Percentiles rank a stretch among this genome's conserved stretches.
Conservation (phyloP, 352 stramenopile species). For the Globisporangium ultimum region DNA sequence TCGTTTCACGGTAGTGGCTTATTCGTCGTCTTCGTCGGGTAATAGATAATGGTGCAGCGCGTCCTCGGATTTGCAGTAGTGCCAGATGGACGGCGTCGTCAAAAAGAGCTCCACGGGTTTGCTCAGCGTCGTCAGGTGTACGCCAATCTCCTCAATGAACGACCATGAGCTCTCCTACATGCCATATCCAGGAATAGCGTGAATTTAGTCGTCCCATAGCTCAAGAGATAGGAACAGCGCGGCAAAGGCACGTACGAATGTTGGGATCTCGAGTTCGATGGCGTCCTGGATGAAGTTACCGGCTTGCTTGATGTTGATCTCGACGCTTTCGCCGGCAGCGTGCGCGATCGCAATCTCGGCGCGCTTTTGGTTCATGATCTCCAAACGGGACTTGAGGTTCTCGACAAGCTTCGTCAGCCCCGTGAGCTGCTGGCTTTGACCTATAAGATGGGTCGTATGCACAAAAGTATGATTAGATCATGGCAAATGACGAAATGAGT, state of each 20-base stretch:
- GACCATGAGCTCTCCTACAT: constrained; percentile 71
- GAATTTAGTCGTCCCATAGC: background rate
- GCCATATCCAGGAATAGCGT: background rate
- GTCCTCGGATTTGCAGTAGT: constrained; percentile 83
- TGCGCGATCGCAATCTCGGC: constrained; percentile 74
- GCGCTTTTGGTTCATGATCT: constrained; percentile 85
- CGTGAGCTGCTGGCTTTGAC: constrained; percentile 77
- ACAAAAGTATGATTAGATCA: background rate
- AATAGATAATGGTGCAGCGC: constrained; percentile 76
- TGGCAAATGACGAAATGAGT: background rate
- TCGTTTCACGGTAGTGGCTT: constrained; percentile 1
- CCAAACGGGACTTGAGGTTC: constrained; percentile 77
- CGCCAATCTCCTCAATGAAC: constrained; percentile 78
- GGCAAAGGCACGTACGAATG: constrained; percentile 6
- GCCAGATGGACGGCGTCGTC: constrained; percentile 64
- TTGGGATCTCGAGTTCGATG: constrained; percentile 71
- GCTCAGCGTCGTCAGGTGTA: constrained; percentile 63
- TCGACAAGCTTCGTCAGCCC: constrained; percentile 73
- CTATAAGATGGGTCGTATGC: constrained; percentile 22
- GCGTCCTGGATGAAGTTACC: constrained; percentile 79
- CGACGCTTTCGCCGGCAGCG: constrained; percentile 60
- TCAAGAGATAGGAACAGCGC: background rate
- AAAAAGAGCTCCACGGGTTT: constrained; percentile 70
- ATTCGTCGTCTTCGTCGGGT: constrained; percentile 65
- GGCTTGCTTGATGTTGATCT: constrained; percentile 83